Base-by-base conservation (phyloP, 176 grass and related monocot species). In the Ananas comosus region DNA sequence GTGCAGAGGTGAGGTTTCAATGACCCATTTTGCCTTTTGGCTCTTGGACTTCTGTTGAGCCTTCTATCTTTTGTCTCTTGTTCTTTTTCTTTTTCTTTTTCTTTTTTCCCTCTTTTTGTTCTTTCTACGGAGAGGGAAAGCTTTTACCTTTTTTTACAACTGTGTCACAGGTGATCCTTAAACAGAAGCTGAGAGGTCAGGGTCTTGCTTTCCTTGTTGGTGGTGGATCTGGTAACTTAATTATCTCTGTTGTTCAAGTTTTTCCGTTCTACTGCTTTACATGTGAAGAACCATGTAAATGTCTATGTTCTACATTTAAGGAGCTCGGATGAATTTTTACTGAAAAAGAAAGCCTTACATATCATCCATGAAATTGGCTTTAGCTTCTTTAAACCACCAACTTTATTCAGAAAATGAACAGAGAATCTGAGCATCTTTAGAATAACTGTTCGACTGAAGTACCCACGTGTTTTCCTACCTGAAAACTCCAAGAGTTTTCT, bases 141-240 rank as follows among this genome's bases (percentile, higher is more conserved):
- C 33, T 42, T 33, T 42, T 42, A 42, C 33, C 33, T 42, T 42
- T 13, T 1, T 70, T 47, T 56, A 8, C 11, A 49, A 69, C 78
- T 52, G 24, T 50, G 64, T 11, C 74, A 3, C 66, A 99, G 94
- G 77, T 88, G 70, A 86, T 99, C 67, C 87, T 99, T 54, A 99
- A 90, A 85, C 89, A 92, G 56, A 99, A 97, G 71, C 78, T 99
- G 83, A 85, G 81, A 79, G 89, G 94, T 56, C 94, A 92, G 77
- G 89, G 89, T 14, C 78, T 99, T 86, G 89, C 80, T 69, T 99
- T 99, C 75, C 86, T 99, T 82, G 80, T 99, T 14, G 94, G 84
- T 0, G 84, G 94, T 83, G 94, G 94, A 80, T 78, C 84, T 75
- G 87, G 94, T 99, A 84, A 59, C 12, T 49, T 29, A 48, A 22